A percentile compares a stretch with the other conserved stretches of the same genome.
These are phyloP conservation scores for Schizophyllum amplum DNA, from an alignment of 1,284 basidiomycete species.

Conservation along the genomic window DNA sequence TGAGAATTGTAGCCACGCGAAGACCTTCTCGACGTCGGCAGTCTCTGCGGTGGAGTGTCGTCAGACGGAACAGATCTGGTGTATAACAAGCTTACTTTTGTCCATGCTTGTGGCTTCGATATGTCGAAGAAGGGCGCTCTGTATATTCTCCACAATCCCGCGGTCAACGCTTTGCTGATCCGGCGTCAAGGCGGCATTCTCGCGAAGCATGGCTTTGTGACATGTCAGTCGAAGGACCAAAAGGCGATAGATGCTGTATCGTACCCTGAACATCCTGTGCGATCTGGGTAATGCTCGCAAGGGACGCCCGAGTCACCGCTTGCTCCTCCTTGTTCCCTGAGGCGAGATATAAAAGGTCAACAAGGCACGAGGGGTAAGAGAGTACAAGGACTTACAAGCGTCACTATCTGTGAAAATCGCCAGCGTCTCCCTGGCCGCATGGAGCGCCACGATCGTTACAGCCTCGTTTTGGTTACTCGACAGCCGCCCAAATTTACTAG, in stretches of 20 bases:
- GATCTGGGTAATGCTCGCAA: background rate
- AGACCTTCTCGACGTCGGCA: background rate
- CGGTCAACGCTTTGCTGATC: too few species aligned
- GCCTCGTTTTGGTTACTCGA: background rate
- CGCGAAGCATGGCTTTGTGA: too few species aligned
- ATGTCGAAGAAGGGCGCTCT: too few species aligned
- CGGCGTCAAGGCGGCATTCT: too few species aligned
- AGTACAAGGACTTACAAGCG: background rate
- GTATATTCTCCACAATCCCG: too few species aligned
- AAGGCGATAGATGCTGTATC: too few species aligned
- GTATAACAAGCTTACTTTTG: too few species aligned
- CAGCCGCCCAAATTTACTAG: background rate
- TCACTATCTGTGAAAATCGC: background rate
- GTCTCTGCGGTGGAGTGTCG: background rate
- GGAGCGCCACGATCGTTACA: background rate
- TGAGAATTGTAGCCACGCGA: background rate
- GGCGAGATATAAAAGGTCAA: background rate
- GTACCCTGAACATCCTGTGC: background rate
- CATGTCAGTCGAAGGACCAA: too few species aligned
- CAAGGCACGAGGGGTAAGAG: background rate
- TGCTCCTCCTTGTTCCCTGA: background rate
- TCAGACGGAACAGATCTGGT: too few species aligned
- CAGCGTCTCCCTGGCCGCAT: background rate
- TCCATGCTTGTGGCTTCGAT: too few species aligned
- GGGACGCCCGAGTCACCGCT: background rate